Evolutionary conservation across 345 rosid species (phyloP).

Genomic region (Populus pruinosa): DNA sequence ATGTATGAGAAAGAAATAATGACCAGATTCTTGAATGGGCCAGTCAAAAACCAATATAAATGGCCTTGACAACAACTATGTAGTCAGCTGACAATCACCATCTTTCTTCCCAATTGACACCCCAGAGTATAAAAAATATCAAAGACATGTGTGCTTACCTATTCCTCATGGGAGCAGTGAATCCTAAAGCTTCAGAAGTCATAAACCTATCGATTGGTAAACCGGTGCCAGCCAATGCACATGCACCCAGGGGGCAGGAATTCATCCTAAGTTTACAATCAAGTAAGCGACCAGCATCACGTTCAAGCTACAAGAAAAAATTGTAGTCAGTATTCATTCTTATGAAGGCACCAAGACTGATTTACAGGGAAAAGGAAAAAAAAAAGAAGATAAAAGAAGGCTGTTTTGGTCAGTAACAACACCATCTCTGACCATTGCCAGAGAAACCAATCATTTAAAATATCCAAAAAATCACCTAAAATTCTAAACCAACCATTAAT

Average conservation of each 20-base stretch:
- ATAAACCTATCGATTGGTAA: slow-evolving; percentile 84
- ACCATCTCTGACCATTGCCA: not conserved
- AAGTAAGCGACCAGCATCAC: slow-evolving; percentile 75
- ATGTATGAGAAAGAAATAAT: not conserved
- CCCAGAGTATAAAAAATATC: not conserved
- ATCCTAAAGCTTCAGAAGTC: slow-evolving; percentile 73
- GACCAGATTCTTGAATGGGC: not conserved
- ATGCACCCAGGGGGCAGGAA: slow-evolving; percentile 86
- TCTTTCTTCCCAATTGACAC: not conserved
- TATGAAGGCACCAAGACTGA: too few relatives aligned
- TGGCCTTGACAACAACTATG: not conserved
- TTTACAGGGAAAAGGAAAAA: not conserved
- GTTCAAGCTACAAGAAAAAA: slow-evolving; percentile 72
- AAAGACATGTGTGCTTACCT: slow-evolving; percentile 40
- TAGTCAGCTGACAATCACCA: not conserved
- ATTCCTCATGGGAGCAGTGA: slow-evolving; percentile 85
- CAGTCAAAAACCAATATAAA: not conserved
- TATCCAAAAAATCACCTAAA: not conserved
- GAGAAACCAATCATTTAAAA: not conserved
- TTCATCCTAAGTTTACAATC: slow-evolving; percentile 81
- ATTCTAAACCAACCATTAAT: not conserved
- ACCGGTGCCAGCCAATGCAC: slow-evolving; percentile 98
- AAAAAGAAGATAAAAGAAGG: not conserved
- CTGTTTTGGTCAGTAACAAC: not conserved
- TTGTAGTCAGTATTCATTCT: not conserved